phyloP scores from a whole-genome alignment of 2,329 filamentous ascomycete species.

The Phyllosticta citrichinensis region DNA sequence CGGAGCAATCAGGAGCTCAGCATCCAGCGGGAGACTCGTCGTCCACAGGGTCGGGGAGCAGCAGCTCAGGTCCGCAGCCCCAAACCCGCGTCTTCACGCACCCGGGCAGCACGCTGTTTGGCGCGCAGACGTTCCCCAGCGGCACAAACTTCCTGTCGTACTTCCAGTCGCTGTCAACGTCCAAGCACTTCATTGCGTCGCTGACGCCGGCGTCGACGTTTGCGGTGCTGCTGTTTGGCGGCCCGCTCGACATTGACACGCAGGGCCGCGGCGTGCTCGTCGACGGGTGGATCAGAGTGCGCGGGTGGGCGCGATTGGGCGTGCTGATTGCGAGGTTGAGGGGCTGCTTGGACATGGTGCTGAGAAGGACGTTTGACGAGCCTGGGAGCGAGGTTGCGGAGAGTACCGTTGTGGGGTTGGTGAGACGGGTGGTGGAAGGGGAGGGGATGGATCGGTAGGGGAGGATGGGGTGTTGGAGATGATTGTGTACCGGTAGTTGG shows the following conservation, averaged over 20 bases:
- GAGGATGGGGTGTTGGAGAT: background rate
- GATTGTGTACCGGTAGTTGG: background rate
- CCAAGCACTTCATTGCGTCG: constrained; percentile 85
- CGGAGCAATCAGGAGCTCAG: background rate
- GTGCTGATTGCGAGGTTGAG: constrained; percentile 76
- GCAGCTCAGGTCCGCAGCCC: constrained; percentile 14
- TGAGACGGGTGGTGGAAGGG: constrained; percentile 73
- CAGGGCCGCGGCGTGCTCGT: constrained; percentile 77
- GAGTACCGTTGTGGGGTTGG: constrained; percentile 63
- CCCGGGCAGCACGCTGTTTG: constrained; percentile 78
- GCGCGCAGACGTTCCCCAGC: constrained; percentile 62
- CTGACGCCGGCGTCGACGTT: constrained; percentile 57
- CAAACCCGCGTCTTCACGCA: constrained; percentile 75
- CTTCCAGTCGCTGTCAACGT: constrained; percentile 84
- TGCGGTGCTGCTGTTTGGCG: constrained; percentile 77
- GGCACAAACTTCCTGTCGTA: constrained; percentile 75
- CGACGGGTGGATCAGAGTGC: constrained; percentile 77
- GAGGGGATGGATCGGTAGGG: constrained; percentile 63
- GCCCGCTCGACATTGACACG: constrained; percentile 76
- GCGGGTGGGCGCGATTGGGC: constrained; percentile 91
- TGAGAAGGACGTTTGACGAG: constrained; percentile 72
- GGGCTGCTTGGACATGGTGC: constrained; percentile 74
- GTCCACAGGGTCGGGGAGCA: background rate
- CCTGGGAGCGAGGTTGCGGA: constrained; percentile 48
- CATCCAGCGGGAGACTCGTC: background rate